Evolutionary conservation across 305 asterid genomes (phyloP), one percentile per base, ranked within the genome.

Genomic region (Euphrasia arctica): DNA sequence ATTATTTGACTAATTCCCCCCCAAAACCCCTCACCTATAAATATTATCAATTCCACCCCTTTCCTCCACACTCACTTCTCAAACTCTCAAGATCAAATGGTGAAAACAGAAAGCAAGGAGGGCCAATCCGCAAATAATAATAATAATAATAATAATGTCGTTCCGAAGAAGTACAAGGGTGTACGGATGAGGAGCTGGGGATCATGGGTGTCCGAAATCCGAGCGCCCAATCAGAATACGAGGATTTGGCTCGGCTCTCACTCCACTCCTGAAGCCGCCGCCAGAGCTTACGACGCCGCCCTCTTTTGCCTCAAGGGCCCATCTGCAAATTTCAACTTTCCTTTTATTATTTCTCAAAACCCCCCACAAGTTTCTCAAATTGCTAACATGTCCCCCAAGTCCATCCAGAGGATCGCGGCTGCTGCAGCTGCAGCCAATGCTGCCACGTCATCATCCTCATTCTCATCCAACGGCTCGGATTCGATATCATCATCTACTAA

Each of bases 141-240:
- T 0, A n/a, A n/a, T n/a, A n/a, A n/a, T n/a, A 36, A 36, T 4
- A 55, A 3, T 4, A 72, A 2, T 5, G 70, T 14, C 34, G 10
- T 36, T 61, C 78, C 86, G 75, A 91, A 80, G 74, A 89, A 80
- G 81, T 89, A 77, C 85, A 92, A 89, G 62, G 98, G 98, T 28
- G 98, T 92, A 4, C 80, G 97, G 72, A 92, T 89, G 96, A 81
- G 98, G 39, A 89, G 87, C 67, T 92, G 97, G 98, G 98, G 98
- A 14, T 87, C 97, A 58, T 92, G 85, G 82, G 98, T 92, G 5
- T 87, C 97, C 0, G 98, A 92, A 69, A 84, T 92, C 32, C 72
- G 98, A 61, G 98, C 98, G 5, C 98, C 97, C 0, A 89, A 92
- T 68, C 97, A 87, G 18, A 92, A 92, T 32, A 87, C 98, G 43